Conservation (phyloP, 129 eudicot genomes). For the Lactuca saligna region DNA sequence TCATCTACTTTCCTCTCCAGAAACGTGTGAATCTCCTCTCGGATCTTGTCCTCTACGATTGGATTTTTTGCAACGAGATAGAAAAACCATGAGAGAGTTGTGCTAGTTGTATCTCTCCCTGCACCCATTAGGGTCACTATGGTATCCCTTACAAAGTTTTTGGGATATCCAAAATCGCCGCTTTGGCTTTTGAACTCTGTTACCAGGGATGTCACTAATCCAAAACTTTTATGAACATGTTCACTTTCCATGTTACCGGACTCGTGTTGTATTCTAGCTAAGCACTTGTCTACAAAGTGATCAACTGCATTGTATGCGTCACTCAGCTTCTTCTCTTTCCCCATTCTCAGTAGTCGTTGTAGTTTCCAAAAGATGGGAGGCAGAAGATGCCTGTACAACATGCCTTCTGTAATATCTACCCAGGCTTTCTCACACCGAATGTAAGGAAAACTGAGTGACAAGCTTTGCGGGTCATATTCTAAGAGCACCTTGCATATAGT, state of each 20-base stretch:
- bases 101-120: conserved; percentile 48
- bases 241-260: not conserved
- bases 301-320: not conserved
- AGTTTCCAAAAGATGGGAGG: conserved; percentile 41
- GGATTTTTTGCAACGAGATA: conserved; percentile 43
- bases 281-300: conserved; percentile 19
- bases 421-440: conserved; percentile 33
- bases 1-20: not conserved
- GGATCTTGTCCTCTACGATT: conserved; percentile 33
- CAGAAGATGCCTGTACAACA: conserved; percentile 33
- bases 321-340: conserved; percentile 37
- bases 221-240: not conserved
- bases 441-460: conserved; percentile 25
- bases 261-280: conserved; percentile 8
- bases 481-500: conserved; percentile 20
- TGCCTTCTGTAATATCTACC: conserved; percentile 7
- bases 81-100: conserved; percentile 57
- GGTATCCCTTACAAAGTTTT: conserved; percentile 39
- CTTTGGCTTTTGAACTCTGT: conserved; percentile 7
- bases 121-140: conserved; percentile 39
- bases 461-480: conserved; percentile 32
- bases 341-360: conserved; percentile 38
- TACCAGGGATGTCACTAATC: conserved; percentile 21
- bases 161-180: not conserved
- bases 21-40: conserved; percentile 37